Evolutionary conservation across 2,329 filamentous ascomycete genomes (phyloP).

Genomic region (Purpureocillium lavendulum): DNA sequence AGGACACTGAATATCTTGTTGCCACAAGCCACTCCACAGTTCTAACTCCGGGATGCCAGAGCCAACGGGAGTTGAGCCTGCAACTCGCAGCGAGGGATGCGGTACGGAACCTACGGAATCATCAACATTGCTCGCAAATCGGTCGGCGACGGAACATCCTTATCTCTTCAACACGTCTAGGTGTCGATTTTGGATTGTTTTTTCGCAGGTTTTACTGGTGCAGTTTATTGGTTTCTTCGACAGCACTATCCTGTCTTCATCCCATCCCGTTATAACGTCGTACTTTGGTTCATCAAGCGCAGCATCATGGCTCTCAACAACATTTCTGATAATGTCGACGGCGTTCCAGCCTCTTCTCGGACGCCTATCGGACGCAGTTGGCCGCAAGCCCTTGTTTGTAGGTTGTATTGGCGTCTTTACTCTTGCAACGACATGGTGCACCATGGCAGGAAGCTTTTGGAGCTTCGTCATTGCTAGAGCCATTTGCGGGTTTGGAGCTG

Average conservation of each 20-base stretch:
- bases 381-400: conserved; percentile 58
- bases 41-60: no score
- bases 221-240: conserved; percentile 61
- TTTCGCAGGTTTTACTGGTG: conserved; percentile 44
- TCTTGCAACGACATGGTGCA: conserved; percentile 60
- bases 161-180: no score
- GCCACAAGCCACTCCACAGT: no score
- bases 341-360: conserved; percentile 69
- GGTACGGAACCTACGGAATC: no score
- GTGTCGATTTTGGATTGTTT: conserved; percentile 52
- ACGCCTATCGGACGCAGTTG: conserved; percentile 64
- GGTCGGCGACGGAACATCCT: no score
- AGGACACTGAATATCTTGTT: no score
- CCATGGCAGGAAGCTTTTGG: conserved; percentile 54
- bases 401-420: conserved; percentile 55
- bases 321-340: conserved; percentile 68
- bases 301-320: conserved; percentile 74
- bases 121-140: no score
- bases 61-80: no score
- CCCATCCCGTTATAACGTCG: conserved; percentile 72
- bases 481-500: conserved; percentile 64
- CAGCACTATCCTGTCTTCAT: conserved; percentile 71
- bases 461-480: conserved; percentile 64
- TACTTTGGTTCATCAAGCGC: conserved; percentile 70
- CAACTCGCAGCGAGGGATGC: no score